Base-by-base conservation (phyloP, 192 early-diverging fungal genomes). In the Entomortierella parvispora region DNA sequence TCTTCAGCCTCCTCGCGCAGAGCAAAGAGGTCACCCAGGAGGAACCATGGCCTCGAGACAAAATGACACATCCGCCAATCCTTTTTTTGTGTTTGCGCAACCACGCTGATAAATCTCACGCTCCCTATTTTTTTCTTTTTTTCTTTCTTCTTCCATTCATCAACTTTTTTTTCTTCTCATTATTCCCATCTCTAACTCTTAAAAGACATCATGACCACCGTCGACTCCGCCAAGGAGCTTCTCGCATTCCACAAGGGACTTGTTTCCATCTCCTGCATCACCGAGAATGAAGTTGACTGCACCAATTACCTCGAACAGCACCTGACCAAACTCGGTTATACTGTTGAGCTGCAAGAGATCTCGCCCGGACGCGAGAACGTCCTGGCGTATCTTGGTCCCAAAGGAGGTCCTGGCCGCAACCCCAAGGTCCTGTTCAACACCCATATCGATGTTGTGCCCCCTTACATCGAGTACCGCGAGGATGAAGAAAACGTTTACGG, bases 381-480 rank as follows among this genome's bases (percentile, higher is more conserved):
- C n/a, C 65, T 75, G 18, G 81, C 81, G 11, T 83, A 83, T 43
- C 58, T 79, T 2, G 81, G 37, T 40, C 37, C 37, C 37, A 40
- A 40, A 12, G 37, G 37, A 9, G 37, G 81, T 0, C 56, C 62
- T 20, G 58, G 64, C 17, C 76, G 81, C 5, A 79, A 79, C 51
- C 67, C 76, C 1, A 44, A 62, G 0, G 48, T 74, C 10, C 49
- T 80, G 25, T 66, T 79, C 69, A 86, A 86, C 65, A 82, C 80
- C 9, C 84, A 86, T 49, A 68, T 84, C 4, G 84, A 86, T 47
- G 81, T 81, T 6, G 84, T 86, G 0, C 84, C 84, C 0, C 84
- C 84, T 2, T 81, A 82, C 44, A 77, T 84, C 59, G 67, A 68
- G 37, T 82, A 69, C 45, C 58, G 70, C 22, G 71, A 78, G 40